Percentiles rank a stretch among this genome's conserved stretches.
Evolutionary conservation across 139 green algal genomes (phyloP).

Genomic region (Volvox reticuliferus): DNA sequence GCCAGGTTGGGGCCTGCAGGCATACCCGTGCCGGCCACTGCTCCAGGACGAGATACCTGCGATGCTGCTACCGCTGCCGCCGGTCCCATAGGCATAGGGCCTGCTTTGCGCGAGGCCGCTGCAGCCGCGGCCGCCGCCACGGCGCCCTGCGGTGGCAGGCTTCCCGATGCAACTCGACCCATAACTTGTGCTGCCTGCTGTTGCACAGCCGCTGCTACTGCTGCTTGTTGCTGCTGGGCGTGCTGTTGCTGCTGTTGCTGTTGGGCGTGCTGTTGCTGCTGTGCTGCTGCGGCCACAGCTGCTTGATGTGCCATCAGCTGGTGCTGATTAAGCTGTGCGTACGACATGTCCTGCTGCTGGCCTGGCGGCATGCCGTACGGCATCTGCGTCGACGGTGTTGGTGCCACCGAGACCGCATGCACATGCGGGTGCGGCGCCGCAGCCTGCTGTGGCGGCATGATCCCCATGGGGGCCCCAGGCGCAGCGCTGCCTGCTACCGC

Average conservation of each 20-base stretch:
- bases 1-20: neutral
- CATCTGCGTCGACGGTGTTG: neutral
- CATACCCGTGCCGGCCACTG: neutral
- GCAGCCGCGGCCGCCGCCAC: neutral
- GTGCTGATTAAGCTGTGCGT: constrained; percentile 24
- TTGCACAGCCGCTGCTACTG: constrained; percentile 13
- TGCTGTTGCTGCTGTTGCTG: constrained; percentile 12
- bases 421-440: neutral
- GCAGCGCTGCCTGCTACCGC: neutral
- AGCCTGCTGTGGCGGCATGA: neutral
- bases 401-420: neutral
- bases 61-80: neutral
- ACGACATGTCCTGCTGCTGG: neutral
- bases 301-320: constrained; percentile 4
- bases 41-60: neutral
- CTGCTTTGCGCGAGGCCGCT: neutral
- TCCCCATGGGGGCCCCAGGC: neutral
- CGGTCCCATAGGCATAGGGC: neutral
- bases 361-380: constrained; percentile 16
- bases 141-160: neutral
- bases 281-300: neutral
- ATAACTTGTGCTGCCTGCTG: constrained; percentile 1
- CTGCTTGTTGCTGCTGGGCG: constrained; percentile 8
- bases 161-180: neutral
- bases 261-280: constrained; percentile 6